Evolutionary conservation across 257 asterid species (phyloP).

Genomic region (Nicotiana otophora): DNA sequence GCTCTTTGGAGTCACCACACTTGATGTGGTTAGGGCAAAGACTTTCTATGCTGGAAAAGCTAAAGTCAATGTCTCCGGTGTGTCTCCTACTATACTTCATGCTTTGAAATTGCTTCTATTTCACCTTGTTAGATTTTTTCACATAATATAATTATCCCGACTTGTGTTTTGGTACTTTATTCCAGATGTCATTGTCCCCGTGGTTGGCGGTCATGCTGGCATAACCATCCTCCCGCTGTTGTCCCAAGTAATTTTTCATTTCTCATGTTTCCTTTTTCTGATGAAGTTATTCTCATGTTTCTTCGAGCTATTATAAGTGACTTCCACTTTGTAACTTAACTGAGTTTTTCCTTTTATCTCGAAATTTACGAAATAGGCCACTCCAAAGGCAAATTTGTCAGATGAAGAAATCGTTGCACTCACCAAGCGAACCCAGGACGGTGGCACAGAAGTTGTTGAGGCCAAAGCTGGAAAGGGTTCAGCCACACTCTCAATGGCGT

Average conservation of each 20-base stretch:
- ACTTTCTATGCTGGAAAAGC: slow-evolving; percentile 89
- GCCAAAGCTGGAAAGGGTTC: slow-evolving; percentile 99
- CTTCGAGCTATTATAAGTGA: background rate
- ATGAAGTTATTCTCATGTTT: background rate
- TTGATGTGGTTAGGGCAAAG: slow-evolving; percentile 93
- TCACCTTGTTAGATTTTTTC: background rate
- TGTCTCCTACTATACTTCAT: background rate
- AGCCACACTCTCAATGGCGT: slow-evolving; percentile 99
- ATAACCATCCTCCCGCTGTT: slow-evolving; percentile 89
- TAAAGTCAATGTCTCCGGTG: slow-evolving; percentile 70
- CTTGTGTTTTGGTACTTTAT: background rate
- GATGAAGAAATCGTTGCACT: slow-evolving; percentile 67
- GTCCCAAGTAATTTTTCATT: slow-evolving; percentile 52
- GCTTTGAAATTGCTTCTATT: background rate
- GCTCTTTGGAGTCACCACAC: slow-evolving; percentile 86
- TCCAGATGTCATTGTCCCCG: slow-evolving; percentile 84
- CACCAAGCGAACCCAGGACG: slow-evolving; percentile 91
- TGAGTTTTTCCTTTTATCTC: background rate
- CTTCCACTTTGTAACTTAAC: background rate
- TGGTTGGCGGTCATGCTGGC: slow-evolving; percentile 96
- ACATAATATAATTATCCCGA: too few species aligned
- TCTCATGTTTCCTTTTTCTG: background rate
- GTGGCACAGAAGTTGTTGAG: slow-evolving; percentile 96
- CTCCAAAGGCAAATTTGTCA: slow-evolving; percentile 70
- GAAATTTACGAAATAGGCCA: slow-evolving; percentile 38